Percentiles rank a stretch among this genome's conserved stretches.
Evolutionary conservation across 306 rosid genomes (phyloP).

Genomic region (Quillaja saponaria): DNA sequence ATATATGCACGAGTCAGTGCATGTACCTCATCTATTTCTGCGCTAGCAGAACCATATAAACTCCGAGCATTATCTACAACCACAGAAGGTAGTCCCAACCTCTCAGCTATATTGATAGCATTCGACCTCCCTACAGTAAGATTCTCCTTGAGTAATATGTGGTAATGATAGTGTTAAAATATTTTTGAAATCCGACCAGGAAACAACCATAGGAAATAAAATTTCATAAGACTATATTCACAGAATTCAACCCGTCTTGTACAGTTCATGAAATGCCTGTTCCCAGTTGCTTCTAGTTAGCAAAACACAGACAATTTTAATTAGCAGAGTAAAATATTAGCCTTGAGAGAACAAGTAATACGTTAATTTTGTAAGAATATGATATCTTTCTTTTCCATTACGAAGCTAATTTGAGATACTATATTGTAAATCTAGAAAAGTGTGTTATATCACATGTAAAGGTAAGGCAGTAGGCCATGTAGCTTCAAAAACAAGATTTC

Average conservation of each 20-base stretch:
- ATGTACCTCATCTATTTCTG: conserved; percentile 92
- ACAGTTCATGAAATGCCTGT: no score
- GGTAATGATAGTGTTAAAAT: background rate
- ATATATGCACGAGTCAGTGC: background rate
- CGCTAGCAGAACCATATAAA: conserved; percentile 85
- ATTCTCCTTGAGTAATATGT: conserved; percentile 20
- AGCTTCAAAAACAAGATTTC: conserved; percentile 5
- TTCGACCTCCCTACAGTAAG: conserved; percentile 77
- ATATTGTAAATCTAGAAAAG: background rate
- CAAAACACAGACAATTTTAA: no score
- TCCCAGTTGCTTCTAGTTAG: no score
- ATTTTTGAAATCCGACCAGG: conserved; percentile 17
- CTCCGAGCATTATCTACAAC: conserved; percentile 73
- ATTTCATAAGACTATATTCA: background rate
- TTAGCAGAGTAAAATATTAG: no score
- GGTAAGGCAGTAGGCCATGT: background rate
- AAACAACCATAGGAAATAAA: conserved; percentile 9
- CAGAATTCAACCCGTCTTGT: background rate
- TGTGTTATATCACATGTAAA: background rate
- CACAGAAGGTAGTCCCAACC: conserved; percentile 70
- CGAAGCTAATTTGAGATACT: background rate
- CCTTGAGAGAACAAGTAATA: conserved; percentile 6
- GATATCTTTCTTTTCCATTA: background rate
- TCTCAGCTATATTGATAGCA: conserved; percentile 89
- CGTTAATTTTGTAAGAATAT: conserved; percentile 12